These are phyloP conservation scores for Clitoria ternatea DNA, from an alignment of 306 rosid species.

Conservation along the genomic window DNA sequence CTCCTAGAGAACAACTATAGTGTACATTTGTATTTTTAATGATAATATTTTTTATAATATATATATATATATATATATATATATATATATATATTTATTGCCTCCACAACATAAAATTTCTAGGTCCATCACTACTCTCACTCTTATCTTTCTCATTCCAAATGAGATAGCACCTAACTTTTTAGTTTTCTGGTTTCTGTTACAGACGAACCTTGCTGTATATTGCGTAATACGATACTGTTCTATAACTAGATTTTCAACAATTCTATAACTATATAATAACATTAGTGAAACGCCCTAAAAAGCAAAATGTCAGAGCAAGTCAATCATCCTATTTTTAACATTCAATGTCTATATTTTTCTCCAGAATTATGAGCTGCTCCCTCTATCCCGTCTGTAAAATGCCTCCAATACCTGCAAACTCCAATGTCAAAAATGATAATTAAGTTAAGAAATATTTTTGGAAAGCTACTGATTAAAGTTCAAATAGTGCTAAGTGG, in stretches of 20 bases:
- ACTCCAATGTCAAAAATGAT: background rate
- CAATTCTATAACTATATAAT: too few species aligned
- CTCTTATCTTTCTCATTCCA: too few species aligned
- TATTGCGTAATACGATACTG: background rate
- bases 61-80: too few species aligned
- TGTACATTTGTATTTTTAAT: too few species aligned
- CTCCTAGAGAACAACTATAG: too few species aligned
- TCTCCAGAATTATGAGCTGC: background rate
- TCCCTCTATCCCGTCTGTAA: background rate
- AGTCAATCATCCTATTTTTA: background rate
- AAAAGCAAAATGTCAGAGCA: background rate
- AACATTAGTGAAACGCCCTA: background rate
- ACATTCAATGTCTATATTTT: background rate
- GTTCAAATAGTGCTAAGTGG: background rate
- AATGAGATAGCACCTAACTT: too few species aligned
- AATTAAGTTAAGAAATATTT: background rate
- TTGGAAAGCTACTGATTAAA: background rate
- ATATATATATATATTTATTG: too few species aligned
- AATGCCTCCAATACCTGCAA: background rate
- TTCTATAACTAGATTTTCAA: background rate
- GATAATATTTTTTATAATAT: too few species aligned
- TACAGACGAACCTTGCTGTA: too few species aligned
- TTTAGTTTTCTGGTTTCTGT: too few species aligned
- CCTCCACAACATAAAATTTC: too few species aligned
- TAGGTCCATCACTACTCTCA: too few species aligned